A percentile compares a stretch with the other conserved stretches of the same genome.
phyloP scores from a whole-genome alignment of 768 basidiomycete species.

The Trametes elegans region DNA sequence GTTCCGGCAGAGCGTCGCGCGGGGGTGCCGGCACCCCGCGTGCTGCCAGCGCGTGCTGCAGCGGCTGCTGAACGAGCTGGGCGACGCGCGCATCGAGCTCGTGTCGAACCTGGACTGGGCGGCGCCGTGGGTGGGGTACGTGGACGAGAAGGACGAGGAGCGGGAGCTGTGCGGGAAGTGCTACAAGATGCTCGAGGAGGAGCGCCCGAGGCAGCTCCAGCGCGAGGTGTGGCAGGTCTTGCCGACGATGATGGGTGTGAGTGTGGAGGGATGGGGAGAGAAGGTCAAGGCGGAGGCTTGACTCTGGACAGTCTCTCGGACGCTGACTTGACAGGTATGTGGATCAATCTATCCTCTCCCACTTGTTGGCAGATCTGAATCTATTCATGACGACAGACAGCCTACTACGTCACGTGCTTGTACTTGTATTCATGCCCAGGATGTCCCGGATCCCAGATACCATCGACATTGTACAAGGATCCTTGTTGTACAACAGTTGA shows the following conservation, averaged over 20 bases:
- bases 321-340: no score
- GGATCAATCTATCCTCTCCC: no score
- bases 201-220: constrained; percentile 15
- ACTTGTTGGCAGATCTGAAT: no score
- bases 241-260: constrained; percentile 16
- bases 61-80: constrained; percentile 14
- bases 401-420: no score
- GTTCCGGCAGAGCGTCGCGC: constrained; percentile 14
- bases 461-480: no score
- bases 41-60: constrained; percentile 17
- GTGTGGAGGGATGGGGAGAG: constrained; percentile 10
- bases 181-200: constrained; percentile 17
- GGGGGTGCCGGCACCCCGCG: constrained; percentile 8
- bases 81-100: constrained; percentile 15
- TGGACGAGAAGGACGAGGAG: constrained; percentile 15
- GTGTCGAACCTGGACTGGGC: constrained; percentile 16
- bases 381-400: no score
- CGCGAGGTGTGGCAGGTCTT: constrained; percentile 17
- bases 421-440: no score
- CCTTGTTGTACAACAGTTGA: no score
- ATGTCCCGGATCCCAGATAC: no score
- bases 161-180: constrained; percentile 16
- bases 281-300: constrained; percentile 4
- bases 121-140: constrained; percentile 13
- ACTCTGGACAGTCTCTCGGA: no score